Evolutionary conservation across 2,329 filamentous ascomycete species (phyloP).

Genomic region (Colletotrichum euphorbiae): DNA sequence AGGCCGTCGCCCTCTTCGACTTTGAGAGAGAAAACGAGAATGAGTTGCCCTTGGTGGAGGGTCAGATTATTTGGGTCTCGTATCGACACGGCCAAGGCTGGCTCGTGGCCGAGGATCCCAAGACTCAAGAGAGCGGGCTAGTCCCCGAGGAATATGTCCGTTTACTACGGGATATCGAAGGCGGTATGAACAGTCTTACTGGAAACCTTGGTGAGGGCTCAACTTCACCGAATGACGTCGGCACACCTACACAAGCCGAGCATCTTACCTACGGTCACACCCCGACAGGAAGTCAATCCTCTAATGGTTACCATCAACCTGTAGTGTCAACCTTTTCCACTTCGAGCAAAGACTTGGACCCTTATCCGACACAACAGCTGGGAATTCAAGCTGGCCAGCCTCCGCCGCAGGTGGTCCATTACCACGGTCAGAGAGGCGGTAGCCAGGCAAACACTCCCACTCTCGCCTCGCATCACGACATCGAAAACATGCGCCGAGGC

Average conservation of each 20-base stretch:
- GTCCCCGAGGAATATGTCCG: slow-evolving; percentile 98
- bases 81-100: slow-evolving; percentile 97
- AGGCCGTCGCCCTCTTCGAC: slow-evolving; percentile 94
- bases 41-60: slow-evolving; percentile 90
- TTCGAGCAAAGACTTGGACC: slow-evolving; percentile 76
- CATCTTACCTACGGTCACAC: slow-evolving; percentile 50
- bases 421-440: slow-evolving; percentile 75
- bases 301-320: slow-evolving; percentile 76
- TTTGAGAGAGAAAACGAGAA: slow-evolving; percentile 97
- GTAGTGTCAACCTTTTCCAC: slow-evolving; percentile 77
- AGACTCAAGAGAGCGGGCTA: slow-evolving; percentile 91
- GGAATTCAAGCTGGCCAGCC: slow-evolving; percentile 72
- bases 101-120: slow-evolving; percentile 96
- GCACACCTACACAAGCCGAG: slow-evolving; percentile 72
- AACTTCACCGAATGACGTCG: slow-evolving; percentile 65
- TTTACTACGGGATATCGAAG: slow-evolving; percentile 91
- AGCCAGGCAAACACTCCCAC: slow-evolving; percentile 76
- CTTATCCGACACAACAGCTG: slow-evolving; percentile 73
- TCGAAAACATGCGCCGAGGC: slow-evolving; percentile 57
- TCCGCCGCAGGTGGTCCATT: slow-evolving; percentile 74
- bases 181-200: slow-evolving; percentile 81
- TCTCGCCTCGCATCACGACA: slow-evolving; percentile 62
- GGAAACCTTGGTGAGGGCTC: slow-evolving; percentile 67
- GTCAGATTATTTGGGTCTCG: slow-evolving; percentile 95
- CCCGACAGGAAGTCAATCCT: slow-evolving; percentile 42